Evolutionary conservation across 2,329 filamentous ascomycete genomes (phyloP), one percentile per base, ranked within the genome.

Genomic region (Ophiostoma tasmaniense): DNA sequence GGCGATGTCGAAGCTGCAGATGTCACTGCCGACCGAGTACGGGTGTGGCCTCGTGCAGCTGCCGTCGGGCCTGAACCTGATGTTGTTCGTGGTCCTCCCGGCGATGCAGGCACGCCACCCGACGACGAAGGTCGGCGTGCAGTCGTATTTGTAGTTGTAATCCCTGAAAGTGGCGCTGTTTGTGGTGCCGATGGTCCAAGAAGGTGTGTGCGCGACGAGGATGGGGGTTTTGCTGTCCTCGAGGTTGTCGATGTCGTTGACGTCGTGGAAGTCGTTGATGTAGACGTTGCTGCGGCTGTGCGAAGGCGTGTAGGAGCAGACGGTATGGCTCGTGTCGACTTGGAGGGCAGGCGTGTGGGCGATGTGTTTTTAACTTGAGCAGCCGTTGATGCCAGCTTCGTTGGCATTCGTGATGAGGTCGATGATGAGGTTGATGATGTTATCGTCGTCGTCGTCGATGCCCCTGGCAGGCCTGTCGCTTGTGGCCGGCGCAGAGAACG

Each of bases 401-500:
- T 61, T 13, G 55, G 11, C 55, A 61, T 61, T 28, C 59, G 59
- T 22, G 59, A 35, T n/a, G 59, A 10, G 4, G 61, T 22, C 61
- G 33, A 6, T 2, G 61, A 13, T 37, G 61, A 1, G 4, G 30
- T 7, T 35, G 30, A 10, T n/a, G 59, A 2, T 17, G 25, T 4
- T n/a, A 64, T 20, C 28, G 50, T 61, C 33, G 69, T 28, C 28
- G 59, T 35, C 20, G 30, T n/a, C 28, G 59, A 33, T 64, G 61
- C 61, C 30, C 72, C 45, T 11, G 66, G 65, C 22, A 50, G 62
- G 1, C 64, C 64, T 28, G 64, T 70, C 13, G 67, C 55, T 52
- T 75, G 73, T 22, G 79, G 81, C 70, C 81, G 81, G 45, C 83
- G 82, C 69, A 85, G 73, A 2, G 84, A 84, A 22, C 82, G 80